Evolutionary conservation across 768 basidiomycete species (phyloP).

Genomic region (Termitomyces sp.): DNA sequence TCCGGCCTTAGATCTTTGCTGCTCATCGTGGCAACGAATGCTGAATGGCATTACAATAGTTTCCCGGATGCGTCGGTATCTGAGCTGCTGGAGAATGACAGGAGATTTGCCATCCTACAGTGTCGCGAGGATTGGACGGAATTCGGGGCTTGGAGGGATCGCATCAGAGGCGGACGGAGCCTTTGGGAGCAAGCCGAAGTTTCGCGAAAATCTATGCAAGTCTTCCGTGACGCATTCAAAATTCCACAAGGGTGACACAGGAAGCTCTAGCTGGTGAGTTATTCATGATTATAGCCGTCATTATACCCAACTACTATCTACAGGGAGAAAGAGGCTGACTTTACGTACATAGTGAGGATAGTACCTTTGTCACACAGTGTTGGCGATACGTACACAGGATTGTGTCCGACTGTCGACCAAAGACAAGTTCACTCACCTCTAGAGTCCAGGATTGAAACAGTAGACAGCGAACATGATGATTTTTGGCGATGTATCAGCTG

Average conservation of each 20-base stretch:
- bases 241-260: not conserved
- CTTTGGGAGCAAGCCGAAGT: conserved; percentile 17
- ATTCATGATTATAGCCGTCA: too few species aligned
- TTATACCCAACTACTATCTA: not conserved
- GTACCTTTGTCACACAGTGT: not conserved
- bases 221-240: conserved; percentile 11
- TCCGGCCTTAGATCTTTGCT: conserved; percentile 3
- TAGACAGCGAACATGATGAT: not conserved
- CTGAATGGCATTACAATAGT: conserved; percentile 7
- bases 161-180: conserved; percentile 12
- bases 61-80: not conserved
- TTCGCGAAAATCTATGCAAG: conserved; percentile 5
- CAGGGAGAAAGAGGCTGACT: not conserved
- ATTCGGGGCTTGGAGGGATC: conserved; percentile 10
- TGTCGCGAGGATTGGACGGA: conserved; percentile 12
- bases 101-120: conserved; percentile 14
- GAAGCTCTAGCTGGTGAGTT: too few species aligned
- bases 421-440: too few species aligned
- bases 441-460: too few species aligned
- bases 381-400: not conserved
- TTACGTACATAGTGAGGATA: not conserved
- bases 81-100: conserved; percentile 13
- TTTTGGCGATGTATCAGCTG: not conserved
- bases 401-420: too few species aligned
- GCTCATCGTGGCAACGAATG: conserved; percentile 12